Evolutionary conservation across 495 filamentous ascomycete species (phyloP).

Genomic region (Clohesyomyces aquaticus): DNA sequence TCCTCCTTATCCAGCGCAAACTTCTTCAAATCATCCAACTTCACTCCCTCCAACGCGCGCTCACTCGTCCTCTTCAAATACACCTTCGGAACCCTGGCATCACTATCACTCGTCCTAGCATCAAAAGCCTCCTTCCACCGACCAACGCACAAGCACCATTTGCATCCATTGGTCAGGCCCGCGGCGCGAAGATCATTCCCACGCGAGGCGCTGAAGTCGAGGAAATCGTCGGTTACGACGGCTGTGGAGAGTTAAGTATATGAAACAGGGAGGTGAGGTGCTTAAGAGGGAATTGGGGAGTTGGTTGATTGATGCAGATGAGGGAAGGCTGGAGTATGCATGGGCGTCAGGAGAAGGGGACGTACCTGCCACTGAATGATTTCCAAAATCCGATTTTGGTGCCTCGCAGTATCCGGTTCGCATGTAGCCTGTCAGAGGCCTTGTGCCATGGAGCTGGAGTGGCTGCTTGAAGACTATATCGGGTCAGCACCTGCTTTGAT

Average conservation of each 20-base stretch:
- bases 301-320: background rate
- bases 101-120: constrained; percentile 47
- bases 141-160: constrained; percentile 62
- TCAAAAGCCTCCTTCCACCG: constrained; percentile 60
- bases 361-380: constrained; percentile 33
- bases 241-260: constrained; percentile 37
- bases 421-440: constrained; percentile 63
- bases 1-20: constrained; percentile 52
- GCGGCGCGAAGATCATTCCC: constrained; percentile 61
- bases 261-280: background rate
- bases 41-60: constrained; percentile 50
- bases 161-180: constrained; percentile 60
- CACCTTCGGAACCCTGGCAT: constrained; percentile 46
- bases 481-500: constrained; percentile 1
- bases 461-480: constrained; percentile 60
- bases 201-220: constrained; percentile 59
- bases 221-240: constrained; percentile 62
- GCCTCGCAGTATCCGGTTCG: constrained; percentile 63
- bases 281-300: background rate
- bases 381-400: constrained; percentile 50
- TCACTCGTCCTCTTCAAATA: constrained; percentile 23
- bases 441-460: constrained; percentile 58
- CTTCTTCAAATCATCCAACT: constrained; percentile 51
- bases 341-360: constrained; percentile 4
- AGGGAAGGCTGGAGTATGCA: background rate